Conservation (phyloP, 257 asterid genomes). For the Nicotiana undulata region DNA sequence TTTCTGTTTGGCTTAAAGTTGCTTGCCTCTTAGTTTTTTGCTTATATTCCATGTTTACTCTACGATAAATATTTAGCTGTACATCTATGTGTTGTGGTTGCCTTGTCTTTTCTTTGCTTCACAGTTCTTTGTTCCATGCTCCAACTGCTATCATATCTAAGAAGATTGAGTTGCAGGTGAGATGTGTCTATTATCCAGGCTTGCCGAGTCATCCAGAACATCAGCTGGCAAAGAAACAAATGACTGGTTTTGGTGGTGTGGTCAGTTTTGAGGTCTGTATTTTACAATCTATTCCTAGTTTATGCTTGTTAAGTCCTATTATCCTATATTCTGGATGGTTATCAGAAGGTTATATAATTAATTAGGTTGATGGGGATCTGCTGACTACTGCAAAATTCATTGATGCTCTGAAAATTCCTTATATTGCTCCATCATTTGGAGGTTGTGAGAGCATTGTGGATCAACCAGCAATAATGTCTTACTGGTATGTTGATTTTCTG, state of each 20-base stretch:
- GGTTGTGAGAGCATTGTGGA: slow-evolving; percentile 94
- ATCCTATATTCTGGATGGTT: slow-evolving; percentile 9
- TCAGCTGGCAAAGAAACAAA: slow-evolving; percentile 71
- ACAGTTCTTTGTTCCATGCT: not conserved
- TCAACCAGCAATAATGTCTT: slow-evolving; percentile 95
- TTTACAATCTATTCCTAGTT: not conserved
- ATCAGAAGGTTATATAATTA: not conserved
- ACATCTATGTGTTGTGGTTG: no score
- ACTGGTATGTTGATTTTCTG: slow-evolving; percentile 43
- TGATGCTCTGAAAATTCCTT: slow-evolving; percentile 69
- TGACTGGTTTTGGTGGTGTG: slow-evolving; percentile 94
- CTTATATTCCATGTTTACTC: not conserved
- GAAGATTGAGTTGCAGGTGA: slow-evolving; percentile 42
- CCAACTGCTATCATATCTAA: not conserved
- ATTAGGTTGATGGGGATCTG: slow-evolving; percentile 78
- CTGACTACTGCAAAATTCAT: slow-evolving; percentile 61
- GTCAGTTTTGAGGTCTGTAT: slow-evolving; percentile 88
- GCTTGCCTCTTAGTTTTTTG: not conserved
- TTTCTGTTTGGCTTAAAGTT: not conserved
- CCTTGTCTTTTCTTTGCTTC: not conserved
- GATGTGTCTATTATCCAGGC: slow-evolving; percentile 85
- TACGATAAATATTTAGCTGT: no score
- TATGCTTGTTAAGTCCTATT: not conserved
- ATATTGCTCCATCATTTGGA: slow-evolving; percentile 94
- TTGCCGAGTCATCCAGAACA: slow-evolving; percentile 89